Evolutionary conservation across 805 yeast genomes (phyloP), one percentile per base, ranked within the genome.

Genomic region (Kodamaea leandrae): DNA sequence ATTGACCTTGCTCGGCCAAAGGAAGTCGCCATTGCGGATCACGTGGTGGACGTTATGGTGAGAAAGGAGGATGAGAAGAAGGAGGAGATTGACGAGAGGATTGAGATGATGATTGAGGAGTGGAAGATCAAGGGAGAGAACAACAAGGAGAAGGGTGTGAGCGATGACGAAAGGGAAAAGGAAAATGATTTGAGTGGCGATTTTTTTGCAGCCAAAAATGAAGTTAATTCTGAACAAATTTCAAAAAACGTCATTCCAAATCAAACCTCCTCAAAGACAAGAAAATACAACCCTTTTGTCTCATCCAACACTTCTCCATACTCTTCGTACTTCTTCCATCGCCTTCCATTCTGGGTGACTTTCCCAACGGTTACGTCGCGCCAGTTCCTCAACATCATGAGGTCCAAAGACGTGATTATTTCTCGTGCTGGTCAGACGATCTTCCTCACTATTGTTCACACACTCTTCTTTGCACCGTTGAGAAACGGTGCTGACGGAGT

Each of bases 381-480:
- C 19, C 57, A 47, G 36, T 53, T 49, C 35, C 43, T 45, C 20
- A 52, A 53, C 28, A 47, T 58, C 7, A 40, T 45, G 30, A 46
- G 63, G 15, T 50, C 53, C n/a, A 36, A 41, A 10, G 59, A 56
- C 35, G 48, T 57, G 19, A 20, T 58, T 14, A 26, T 52, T 34
- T 47, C 60, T 3, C 47, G 57, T 27, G 46, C 51, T 18, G 38
- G 45, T 12, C 57, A 55, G 28, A 49, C 52, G 6, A 21, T 53
- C 8, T 33, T 50, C 16, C 43, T 58, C 17, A 56, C 49, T 3
- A 41, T 51, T 16, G 47, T 54, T 13, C 58, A 49, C 29, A 48
- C 63, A 3, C 45, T 58, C 27, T 58, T 53, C 37, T 58, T 52
- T 41, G 51, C 61, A 7, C 61, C 60, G 2, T 47, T 57, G 29